These are phyloP conservation scores for Aspergillus steynii DNA, from an alignment of 495 filamentous ascomycete genomes.

Conservation along the genomic window DNA sequence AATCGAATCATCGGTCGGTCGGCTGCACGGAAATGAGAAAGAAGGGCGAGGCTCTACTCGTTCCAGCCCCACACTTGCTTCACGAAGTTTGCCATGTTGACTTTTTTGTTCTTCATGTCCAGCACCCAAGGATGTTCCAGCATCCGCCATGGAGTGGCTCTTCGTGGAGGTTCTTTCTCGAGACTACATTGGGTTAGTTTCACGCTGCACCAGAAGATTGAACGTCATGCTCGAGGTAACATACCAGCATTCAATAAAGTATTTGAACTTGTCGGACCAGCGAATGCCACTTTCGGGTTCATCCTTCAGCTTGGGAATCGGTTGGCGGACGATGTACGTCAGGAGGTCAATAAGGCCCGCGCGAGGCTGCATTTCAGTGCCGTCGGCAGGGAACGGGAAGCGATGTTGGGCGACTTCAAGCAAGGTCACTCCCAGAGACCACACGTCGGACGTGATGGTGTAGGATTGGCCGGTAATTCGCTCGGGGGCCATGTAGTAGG, in stretches of 20 bases:
- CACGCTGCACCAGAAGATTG: not conserved
- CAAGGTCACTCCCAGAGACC: conserved; percentile 93
- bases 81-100: conserved; percentile 94
- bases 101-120: conserved; percentile 92
- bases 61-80: conserved; percentile 96
- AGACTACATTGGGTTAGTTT: conserved; percentile 54
- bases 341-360: conserved; percentile 92
- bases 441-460: conserved; percentile 97
- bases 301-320: conserved; percentile 94
- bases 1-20: not conserved
- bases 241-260: conserved; percentile 99
- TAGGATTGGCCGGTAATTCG: conserved; percentile 96
- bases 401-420: conserved; percentile 97
- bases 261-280: conserved; percentile 97
- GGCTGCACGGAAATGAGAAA: not conserved
- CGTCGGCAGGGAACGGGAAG: conserved; percentile 96
- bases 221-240: conserved; percentile 35
- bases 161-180: conserved; percentile 84
- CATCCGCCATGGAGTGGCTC: conserved; percentile 97
- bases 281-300: conserved; percentile 77
- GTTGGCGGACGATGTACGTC: conserved; percentile 95
- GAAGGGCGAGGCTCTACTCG: conserved; percentile 29
- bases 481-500: conserved; percentile 99
- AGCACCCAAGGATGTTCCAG: conserved; percentile 98
- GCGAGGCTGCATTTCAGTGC: conserved; percentile 84